These are phyloP conservation scores for Hanseniaspora thailandica DNA, from an alignment of 805 yeast species.

Conservation along the genomic window DNA sequence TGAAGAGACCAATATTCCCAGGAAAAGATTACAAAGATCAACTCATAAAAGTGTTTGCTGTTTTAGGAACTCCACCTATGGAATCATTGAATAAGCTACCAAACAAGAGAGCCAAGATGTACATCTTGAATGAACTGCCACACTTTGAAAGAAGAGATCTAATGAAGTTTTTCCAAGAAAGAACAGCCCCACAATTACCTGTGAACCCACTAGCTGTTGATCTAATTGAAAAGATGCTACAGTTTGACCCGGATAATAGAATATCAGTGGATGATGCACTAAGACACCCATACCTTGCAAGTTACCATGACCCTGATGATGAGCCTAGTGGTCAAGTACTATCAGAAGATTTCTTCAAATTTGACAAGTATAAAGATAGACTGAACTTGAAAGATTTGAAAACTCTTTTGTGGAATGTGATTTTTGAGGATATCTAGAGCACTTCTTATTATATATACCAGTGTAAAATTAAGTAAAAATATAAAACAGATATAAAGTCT, in stretches of 20 bases:
- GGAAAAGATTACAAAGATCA: slow-evolving; percentile 92
- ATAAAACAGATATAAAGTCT: too few species aligned
- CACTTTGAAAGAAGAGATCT: slow-evolving; percentile 39
- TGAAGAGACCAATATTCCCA: slow-evolving; percentile 81
- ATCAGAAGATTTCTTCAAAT: slow-evolving; percentile 77
- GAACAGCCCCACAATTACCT: slow-evolving; percentile 16
- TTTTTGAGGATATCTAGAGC: slow-evolving; percentile 25
- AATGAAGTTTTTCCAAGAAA: slow-evolving; percentile 5
- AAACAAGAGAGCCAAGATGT: slow-evolving; percentile 77
- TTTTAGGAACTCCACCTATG: slow-evolving; percentile 76
- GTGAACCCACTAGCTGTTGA: slow-evolving; percentile 62
- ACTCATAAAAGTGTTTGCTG: slow-evolving; percentile 68
- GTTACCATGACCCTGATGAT: slow-evolving; percentile 91
- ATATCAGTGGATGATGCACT: slow-evolving; percentile 77
- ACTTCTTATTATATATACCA: slow-evolving; percentile 16
- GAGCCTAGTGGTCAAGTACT: slow-evolving; percentile 80
- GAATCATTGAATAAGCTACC: slow-evolving; percentile 67
- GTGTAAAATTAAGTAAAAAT: neutral
- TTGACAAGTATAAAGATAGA: slow-evolving; percentile 73
- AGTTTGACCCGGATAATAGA: slow-evolving; percentile 73
- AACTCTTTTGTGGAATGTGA: slow-evolving; percentile 66
- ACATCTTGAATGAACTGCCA: slow-evolving; percentile 62
- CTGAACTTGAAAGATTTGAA: slow-evolving; percentile 67
- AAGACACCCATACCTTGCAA: slow-evolving; percentile 68
- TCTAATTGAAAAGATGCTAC: slow-evolving; percentile 52